A percentile compares a stretch with the other conserved stretches of the same genome.
Conservation (phyloP, 768 basidiomycete species). For the Russula olivacea region DNA sequence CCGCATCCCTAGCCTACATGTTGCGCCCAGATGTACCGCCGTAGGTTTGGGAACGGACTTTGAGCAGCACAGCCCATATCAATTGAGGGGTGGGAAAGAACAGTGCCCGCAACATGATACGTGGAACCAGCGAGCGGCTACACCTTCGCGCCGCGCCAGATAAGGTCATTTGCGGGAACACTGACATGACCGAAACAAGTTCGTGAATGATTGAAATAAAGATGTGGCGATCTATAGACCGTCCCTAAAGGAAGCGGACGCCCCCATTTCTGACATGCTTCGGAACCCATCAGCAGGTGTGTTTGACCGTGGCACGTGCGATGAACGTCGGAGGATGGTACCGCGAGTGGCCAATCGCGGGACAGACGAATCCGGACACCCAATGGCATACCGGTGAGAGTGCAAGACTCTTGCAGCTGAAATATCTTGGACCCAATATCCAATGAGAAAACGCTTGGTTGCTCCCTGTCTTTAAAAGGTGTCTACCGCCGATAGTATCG, state of each 20-base stretch:
- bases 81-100: neutral
- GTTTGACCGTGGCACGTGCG: neutral
- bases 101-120: neutral
- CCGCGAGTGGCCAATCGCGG: neutral
- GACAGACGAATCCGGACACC: neutral
- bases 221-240: neutral
- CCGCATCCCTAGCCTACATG: neutral
- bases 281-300: neutral
- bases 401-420: neutral
- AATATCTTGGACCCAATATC: neutral
- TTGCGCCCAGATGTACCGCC: neutral
- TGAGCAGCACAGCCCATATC: neutral
- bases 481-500: too few relatives aligned
- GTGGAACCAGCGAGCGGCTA: neutral
- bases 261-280: neutral
- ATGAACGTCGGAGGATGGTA: neutral
- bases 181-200: neutral
- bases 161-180: neutral
- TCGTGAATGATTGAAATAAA: neutral
- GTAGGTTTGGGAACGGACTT: slow-evolving; percentile 3
- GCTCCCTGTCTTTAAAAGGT: neutral
- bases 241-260: neutral
- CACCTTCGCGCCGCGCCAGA: neutral
- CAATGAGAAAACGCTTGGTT: neutral
- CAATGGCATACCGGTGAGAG: neutral